Conservation (phyloP, 371 early-diverging fungal genomes). For the Lichtheimia hyalospora region DNA sequence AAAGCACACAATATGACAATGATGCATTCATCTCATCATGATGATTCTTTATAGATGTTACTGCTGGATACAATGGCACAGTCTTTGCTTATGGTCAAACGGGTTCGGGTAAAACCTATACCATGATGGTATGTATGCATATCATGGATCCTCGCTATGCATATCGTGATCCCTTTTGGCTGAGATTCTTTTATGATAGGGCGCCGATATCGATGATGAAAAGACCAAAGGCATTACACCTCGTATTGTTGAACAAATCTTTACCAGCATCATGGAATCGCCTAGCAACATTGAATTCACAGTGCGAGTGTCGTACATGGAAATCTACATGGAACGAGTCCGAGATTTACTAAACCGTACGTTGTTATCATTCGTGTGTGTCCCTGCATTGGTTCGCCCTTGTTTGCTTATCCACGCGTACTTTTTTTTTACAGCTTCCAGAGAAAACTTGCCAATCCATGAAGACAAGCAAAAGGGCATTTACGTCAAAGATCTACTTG, state of each 20-base stretch:
- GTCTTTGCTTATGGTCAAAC: conserved; percentile 99
- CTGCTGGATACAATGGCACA: conserved; percentile 93
- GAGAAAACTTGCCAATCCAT: conserved; percentile 92
- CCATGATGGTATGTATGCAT: conserved; percentile 92
- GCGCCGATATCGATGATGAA: conserved; percentile 89
- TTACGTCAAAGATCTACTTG: conserved; percentile 93
- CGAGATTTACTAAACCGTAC: conserved; percentile 93
- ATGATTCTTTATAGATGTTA: conserved; percentile 49
- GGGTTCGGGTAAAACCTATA: conserved; percentile 98
- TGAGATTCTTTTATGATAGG: conserved; percentile 72
- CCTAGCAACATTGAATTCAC: conserved; percentile 90
- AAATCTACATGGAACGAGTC: conserved; percentile 99
- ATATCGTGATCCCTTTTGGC: conserved; percentile 58
- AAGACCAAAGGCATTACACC: conserved; percentile 92
- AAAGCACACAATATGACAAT: neutral
- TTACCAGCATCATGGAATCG: conserved; percentile 80
- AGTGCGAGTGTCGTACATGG: conserved; percentile 96
- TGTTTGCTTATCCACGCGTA: conserved; percentile 1
- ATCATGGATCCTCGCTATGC: conserved; percentile 1
- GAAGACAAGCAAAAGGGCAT: conserved; percentile 95
- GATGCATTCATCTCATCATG: neutral
- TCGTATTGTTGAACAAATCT: conserved; percentile 91
- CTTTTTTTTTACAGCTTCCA: conserved; percentile 53
- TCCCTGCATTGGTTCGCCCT: neutral
- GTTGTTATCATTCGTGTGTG: conserved; percentile 6